Evolutionary conservation across 2,329 filamentous ascomycete species (phyloP), one percentile per base, ranked within the genome.

Genomic region (Paramyrothecium sp.): DNA sequence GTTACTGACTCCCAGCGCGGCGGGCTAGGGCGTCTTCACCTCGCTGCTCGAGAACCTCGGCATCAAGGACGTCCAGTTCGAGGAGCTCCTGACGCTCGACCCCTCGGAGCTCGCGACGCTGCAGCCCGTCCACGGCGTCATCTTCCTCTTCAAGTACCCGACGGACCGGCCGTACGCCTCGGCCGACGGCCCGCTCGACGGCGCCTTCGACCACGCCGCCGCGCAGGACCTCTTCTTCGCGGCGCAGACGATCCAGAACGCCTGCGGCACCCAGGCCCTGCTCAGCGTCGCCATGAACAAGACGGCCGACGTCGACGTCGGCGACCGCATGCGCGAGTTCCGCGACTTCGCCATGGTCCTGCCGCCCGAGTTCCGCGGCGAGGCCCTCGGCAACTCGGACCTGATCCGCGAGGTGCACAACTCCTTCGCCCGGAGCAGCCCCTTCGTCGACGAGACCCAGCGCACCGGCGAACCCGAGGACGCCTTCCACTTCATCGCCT

Each of bases 91-190:
- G 58, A 89, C 91, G 1, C 87, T 99, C 63, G 94, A 98, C 66
- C 81, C 91, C 7, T 86, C 91, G 54, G 83, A 84, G 57, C 83
- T 96, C 13, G 82, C 84, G 48, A 78, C 87, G 62, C 83, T 92
- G 34, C 87, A 89, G 65, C 90, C 91, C 19, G 82, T 97, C 54
- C 96, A 97, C 78, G 95, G 95, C 68, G 92, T 99, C 65, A 97
- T 99, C 70, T 99, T 99, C 77, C 91, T 99, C 73, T 99, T 99
- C 87, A 98, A 97, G 78, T 99, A 91, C 76, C 91, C 86, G 53
- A 92, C 87, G 60, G 87, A 90, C 70, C 84, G 75, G 59, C 84
- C 80, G 66, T 89, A 81, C 78, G 85, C 78, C 41, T 74, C 74
- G 60, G 76, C 82, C 47, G 81, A 85, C 56, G 83, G 83, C 49